A percentile compares a stretch with the other conserved stretches of the same genome.
Conservation (phyloP, 257 asterid species). For the Oldenlandia corymbosa region DNA sequence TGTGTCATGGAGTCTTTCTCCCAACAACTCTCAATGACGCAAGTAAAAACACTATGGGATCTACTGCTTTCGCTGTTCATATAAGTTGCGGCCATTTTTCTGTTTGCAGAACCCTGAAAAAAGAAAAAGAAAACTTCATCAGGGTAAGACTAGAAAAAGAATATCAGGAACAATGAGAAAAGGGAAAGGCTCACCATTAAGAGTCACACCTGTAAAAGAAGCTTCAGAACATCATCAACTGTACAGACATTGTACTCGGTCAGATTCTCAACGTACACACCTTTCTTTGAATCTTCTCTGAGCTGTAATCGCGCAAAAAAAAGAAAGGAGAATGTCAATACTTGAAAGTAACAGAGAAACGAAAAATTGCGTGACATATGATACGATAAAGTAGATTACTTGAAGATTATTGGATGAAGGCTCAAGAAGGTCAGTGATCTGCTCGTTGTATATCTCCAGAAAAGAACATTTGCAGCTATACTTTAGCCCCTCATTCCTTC, state of each 20-base stretch:
- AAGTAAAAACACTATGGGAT: slow-evolving; percentile 89
- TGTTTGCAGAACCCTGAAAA: slow-evolving; percentile 72
- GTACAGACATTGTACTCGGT: slow-evolving; percentile 57
- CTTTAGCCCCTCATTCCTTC: slow-evolving; percentile 53
- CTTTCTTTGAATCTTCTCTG: slow-evolving; percentile 79
- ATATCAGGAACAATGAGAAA: not conserved
- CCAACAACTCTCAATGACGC: slow-evolving; percentile 74
- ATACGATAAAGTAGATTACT: slow-evolving; percentile 34
- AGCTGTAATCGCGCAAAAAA: slow-evolving; percentile 33
- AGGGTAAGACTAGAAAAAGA: slow-evolving; percentile 17
- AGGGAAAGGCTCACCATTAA: slow-evolving; percentile 22
- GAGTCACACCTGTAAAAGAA: slow-evolving; percentile 74
- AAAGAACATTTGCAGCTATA: slow-evolving; percentile 89
- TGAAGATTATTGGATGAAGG: slow-evolving; percentile 76
- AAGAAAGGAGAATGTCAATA: not conserved
- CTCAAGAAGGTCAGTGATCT: slow-evolving; percentile 86
- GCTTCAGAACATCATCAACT: slow-evolving; percentile 58
- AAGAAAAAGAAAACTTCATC: slow-evolving; percentile 18
- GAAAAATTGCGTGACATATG: not conserved
- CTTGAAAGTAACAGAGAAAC: not conserved
- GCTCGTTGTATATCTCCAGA: slow-evolving; percentile 87
- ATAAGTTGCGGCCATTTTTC: slow-evolving; percentile 75
- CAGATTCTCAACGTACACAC: slow-evolving; percentile 84
- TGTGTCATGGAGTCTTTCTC: slow-evolving; percentile 78
- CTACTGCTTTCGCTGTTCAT: slow-evolving; percentile 91